phyloP scores from a whole-genome alignment of 768 basidiomycete species.

The Trametes meyenii region DNA sequence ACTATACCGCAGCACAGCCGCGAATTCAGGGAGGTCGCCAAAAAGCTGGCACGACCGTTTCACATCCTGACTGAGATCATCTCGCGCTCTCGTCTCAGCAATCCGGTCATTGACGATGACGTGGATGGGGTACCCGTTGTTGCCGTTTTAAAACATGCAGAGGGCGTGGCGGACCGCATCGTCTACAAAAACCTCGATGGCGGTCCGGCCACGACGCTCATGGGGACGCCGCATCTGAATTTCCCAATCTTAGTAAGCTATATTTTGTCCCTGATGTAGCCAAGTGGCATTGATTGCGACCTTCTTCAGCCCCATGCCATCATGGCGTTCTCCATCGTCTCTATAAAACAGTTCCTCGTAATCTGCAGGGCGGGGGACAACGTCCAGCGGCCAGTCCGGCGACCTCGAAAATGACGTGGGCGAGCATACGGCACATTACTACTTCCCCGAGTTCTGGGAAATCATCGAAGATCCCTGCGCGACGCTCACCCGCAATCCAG shows the following conservation, averaged over 20 bases:
- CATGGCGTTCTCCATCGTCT: constrained; percentile 25
- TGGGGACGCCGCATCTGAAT: constrained; percentile 29
- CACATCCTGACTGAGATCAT: constrained; percentile 39
- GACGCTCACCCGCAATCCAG: neutral
- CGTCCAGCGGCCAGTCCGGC: neutral
- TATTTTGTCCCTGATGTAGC: too few species aligned
- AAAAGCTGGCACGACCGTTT: constrained; percentile 43
- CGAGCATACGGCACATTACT: neutral
- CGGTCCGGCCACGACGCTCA: constrained; percentile 42
- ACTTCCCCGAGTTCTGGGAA: constrained; percentile 25
- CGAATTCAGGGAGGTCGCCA: constrained; percentile 41
- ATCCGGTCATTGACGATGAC: constrained; percentile 42
- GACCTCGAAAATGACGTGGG: neutral
- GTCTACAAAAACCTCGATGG: constrained; percentile 46
- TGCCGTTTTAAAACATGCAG: constrained; percentile 44
- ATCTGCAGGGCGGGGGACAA: constrained; percentile 18
- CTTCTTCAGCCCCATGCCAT: constrained; percentile 10
- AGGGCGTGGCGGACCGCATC: constrained; percentile 35
- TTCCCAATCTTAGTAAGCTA: neutral
- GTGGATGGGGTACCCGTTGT: constrained; percentile 44
- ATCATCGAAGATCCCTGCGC: constrained; percentile 11
- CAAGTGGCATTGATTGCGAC: too few species aligned
- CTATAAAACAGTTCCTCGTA: constrained; percentile 27
- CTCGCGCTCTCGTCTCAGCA: constrained; percentile 32
- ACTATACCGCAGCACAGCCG: constrained; percentile 40